These are phyloP conservation scores for Candida nitratophila DNA, from an alignment of 805 yeast genomes.

Conservation along the genomic window DNA sequence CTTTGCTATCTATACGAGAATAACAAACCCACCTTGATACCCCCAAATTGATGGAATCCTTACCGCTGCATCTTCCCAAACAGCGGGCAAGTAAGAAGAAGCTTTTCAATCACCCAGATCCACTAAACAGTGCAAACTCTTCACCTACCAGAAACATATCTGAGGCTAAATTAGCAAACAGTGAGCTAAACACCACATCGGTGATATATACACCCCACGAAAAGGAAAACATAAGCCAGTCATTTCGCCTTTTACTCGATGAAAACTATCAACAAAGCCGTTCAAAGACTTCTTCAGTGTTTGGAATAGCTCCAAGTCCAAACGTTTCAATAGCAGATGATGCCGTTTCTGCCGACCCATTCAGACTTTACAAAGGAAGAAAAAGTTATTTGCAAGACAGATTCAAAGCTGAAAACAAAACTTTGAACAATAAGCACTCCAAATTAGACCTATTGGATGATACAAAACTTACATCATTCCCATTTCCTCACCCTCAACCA, in stretches of 20 bases:
- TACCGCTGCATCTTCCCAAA: not conserved
- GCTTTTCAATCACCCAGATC: no score
- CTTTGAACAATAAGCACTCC: conserved; percentile 17
- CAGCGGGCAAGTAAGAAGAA: not conserved
- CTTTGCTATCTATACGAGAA: no score
- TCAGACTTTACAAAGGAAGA: not conserved
- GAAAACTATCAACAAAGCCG: not conserved
- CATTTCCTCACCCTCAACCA: conserved; percentile 41
- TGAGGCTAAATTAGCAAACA: not conserved
- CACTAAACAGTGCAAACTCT: not conserved
- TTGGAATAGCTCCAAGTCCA: not conserved
- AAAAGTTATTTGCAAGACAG: not conserved
- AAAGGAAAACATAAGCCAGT: not conserved
- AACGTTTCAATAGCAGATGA: not conserved
- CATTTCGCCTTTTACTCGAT: not conserved
- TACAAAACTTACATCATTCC: conserved; percentile 42
- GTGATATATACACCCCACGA: not conserved
- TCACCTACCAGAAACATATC: not conserved
- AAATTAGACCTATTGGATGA: conserved; percentile 42
- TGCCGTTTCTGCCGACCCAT: not conserved
- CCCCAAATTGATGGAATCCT: no score
- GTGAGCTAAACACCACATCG: not conserved
- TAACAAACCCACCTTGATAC: no score
- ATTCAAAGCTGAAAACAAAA: not conserved
- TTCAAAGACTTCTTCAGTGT: not conserved